Percentiles rank a stretch among this genome's conserved stretches.
Evolutionary conservation across 495 filamentous ascomycete genomes (phyloP).

Genomic region (Hypoxylon lienhwacheense): DNA sequence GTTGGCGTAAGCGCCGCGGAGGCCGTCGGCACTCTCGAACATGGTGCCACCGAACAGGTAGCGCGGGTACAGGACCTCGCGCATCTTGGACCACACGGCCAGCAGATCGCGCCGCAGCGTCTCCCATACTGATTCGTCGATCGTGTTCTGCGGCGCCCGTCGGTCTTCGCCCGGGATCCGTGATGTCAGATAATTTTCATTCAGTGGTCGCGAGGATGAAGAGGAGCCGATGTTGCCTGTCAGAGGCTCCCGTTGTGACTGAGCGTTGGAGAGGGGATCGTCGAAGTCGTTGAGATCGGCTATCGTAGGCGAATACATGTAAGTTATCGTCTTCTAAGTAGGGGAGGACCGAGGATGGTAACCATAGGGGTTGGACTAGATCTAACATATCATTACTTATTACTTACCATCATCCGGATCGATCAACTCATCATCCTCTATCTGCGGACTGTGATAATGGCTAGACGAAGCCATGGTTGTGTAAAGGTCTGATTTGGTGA

Average conservation of each 20-base stretch:
- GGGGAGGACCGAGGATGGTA: too few relatives aligned
- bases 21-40: slow-evolving; percentile 58
- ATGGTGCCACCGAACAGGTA: slow-evolving; percentile 85
- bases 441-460: slow-evolving; percentile 65
- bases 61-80: slow-evolving; percentile 95
- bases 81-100: slow-evolving; percentile 96
- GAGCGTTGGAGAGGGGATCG: slow-evolving; percentile 68
- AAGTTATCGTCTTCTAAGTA: too few relatives aligned
- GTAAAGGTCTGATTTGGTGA: too few relatives aligned
- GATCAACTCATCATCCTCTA: slow-evolving; percentile 85
- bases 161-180: slow-evolving; percentile 92
- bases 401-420: slow-evolving; percentile 88
- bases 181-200: slow-evolving; percentile 75
- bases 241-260: slow-evolving; percentile 73
- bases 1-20: slow-evolving; percentile 57
- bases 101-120: slow-evolving; percentile 87
- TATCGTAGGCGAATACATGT: slow-evolving; percentile 33
- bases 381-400: background rate
- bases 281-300: slow-evolving; percentile 88
- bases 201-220: slow-evolving; percentile 53
- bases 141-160: slow-evolving; percentile 87
- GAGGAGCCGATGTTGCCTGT: slow-evolving; percentile 72
- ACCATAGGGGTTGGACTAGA: background rate
- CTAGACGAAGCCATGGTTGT: slow-evolving; percentile 43
- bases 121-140: slow-evolving; percentile 96